A percentile compares a stretch with the other conserved stretches of the same genome.
phyloP scores from a whole-genome alignment of 202 grass and related monocot genomes.

The Elaeis oleifera region DNA sequence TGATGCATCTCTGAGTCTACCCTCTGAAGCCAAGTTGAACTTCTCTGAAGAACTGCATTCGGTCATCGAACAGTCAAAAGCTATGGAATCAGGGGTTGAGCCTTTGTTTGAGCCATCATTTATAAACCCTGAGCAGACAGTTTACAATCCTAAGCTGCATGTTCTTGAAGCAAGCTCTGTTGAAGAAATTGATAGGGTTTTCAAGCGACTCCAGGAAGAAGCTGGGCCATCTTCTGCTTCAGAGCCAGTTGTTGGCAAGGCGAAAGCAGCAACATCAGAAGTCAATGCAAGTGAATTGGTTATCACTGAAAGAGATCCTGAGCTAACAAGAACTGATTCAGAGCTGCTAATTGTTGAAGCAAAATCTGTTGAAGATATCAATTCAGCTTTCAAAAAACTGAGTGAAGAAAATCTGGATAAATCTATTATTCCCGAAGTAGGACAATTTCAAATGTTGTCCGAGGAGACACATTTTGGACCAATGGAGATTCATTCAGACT shows the following conservation, averaged over 20 bases:
- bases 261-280: slow-evolving; percentile 14
- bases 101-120: slow-evolving; percentile 28
- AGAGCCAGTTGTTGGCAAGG: slow-evolving; percentile 6
- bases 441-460: slow-evolving; percentile 15
- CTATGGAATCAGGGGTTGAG: slow-evolving; percentile 25
- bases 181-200: slow-evolving; percentile 36
- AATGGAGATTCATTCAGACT: slow-evolving; percentile 12
- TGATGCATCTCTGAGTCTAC: slow-evolving; percentile 17
- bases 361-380: slow-evolving; percentile 46
- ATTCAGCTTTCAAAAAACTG: slow-evolving; percentile 43
- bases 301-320: slow-evolving; percentile 1
- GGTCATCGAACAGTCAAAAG: slow-evolving; percentile 16
- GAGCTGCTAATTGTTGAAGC: slow-evolving; percentile 47
- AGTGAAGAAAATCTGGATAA: slow-evolving; percentile 21
- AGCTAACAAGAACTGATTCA: slow-evolving; percentile 13
- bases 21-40: slow-evolving; percentile 8
- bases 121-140: slow-evolving; percentile 59
- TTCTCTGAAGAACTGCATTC: slow-evolving; percentile 24
- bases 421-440: slow-evolving; percentile 17
- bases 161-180: slow-evolving; percentile 49
- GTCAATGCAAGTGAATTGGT: slow-evolving; percentile 23
- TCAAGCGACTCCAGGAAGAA: slow-evolving; percentile 25
- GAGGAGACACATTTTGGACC: slow-evolving; percentile 25
- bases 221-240: background rate
- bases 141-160: slow-evolving; percentile 66